Evolutionary conservation across 1,284 basidiomycete species (phyloP).

Genomic region (Mycena citricolor): DNA sequence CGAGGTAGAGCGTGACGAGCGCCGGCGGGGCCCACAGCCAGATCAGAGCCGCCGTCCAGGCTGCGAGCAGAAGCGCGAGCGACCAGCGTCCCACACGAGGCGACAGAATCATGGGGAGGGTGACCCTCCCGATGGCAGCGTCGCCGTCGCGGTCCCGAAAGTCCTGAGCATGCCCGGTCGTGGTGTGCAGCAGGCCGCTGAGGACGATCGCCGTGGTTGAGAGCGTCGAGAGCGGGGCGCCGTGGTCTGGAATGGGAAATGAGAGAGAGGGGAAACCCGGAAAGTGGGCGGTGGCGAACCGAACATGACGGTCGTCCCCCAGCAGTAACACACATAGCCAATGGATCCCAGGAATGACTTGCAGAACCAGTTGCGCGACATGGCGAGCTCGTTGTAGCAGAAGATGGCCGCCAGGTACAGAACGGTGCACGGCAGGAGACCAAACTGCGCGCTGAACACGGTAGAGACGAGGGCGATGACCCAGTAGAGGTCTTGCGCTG

Average conservation of each 20-base stretch:
- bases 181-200: conserved; percentile 31
- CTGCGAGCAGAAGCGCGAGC: conserved; percentile 15
- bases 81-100: conserved; percentile 24
- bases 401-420: conserved; percentile 31
- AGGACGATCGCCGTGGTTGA: conserved; percentile 26
- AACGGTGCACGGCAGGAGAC: conserved; percentile 27
- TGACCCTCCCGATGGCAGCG: conserved; percentile 30
- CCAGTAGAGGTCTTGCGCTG: conserved; percentile 30
- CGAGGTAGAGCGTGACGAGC: conserved; percentile 11
- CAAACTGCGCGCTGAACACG: conserved; percentile 24
- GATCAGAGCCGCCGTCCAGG: conserved; percentile 19
- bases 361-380: conserved; percentile 31
- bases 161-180: conserved; percentile 34
- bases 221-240: conserved; percentile 21
- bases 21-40: conserved; percentile 21
- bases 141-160: conserved; percentile 35
- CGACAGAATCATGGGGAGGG: conserved; percentile 31
- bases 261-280: too few species aligned
- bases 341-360: conserved; percentile 32
- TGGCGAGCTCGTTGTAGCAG: conserved; percentile 35
- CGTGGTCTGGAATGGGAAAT: conserved; percentile 15
- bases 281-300: conserved; percentile 26
- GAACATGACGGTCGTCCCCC: conserved; percentile 34
- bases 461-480: conserved; percentile 27
- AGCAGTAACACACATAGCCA: conserved; percentile 35